These are phyloP conservation scores for Camellia japonica DNA, from an alignment of 148 eudicot species.

Conservation along the genomic window DNA sequence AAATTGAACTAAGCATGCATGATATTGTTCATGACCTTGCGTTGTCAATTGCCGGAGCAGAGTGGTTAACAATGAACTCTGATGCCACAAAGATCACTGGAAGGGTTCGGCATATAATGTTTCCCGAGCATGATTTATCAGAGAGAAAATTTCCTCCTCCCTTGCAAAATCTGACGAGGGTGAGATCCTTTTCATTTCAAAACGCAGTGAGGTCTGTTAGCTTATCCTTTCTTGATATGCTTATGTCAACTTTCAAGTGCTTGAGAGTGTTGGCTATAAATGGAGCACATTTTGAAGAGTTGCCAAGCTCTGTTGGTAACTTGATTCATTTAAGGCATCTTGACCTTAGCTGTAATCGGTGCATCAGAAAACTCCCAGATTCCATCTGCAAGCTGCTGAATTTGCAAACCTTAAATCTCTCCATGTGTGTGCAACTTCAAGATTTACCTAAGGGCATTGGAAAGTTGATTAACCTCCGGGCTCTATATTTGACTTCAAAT, in stretches of 20 bases:
- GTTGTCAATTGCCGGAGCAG: no score
- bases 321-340: constrained; percentile 30
- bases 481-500: background rate
- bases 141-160: no score
- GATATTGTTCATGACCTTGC: no score
- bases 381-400: constrained; percentile 24
- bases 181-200: background rate
- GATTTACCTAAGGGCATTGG: constrained; percentile 22
- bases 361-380: constrained; percentile 4
- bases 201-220: background rate
- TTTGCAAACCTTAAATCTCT: constrained; percentile 16
- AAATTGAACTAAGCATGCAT: no score
- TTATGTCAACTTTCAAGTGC: constrained; percentile 9
- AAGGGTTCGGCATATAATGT: no score
- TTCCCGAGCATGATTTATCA: no score
- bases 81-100: no score
- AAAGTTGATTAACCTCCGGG: constrained; percentile 20
- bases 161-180: no score
- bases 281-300: background rate
- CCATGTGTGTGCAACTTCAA: background rate
- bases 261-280: constrained; percentile 20
- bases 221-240: background rate
- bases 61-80: no score
- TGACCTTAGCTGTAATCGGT: background rate
- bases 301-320: constrained; percentile 17